Evolutionary conservation across 1,139 yeast genomes (phyloP).

Genomic region (Debaryomyces fabryi): DNA sequence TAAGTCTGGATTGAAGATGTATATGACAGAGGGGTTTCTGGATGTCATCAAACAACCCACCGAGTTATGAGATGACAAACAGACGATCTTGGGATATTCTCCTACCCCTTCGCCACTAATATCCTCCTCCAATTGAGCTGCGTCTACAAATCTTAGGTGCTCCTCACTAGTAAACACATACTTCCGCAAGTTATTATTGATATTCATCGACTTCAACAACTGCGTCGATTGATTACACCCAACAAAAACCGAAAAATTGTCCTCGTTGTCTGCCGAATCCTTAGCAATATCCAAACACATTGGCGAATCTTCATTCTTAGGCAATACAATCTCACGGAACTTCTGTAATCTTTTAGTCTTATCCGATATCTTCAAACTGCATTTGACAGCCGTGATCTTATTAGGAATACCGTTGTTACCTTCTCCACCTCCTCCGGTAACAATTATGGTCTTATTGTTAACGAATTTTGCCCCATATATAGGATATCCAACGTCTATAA

Average conservation of each 20-base stretch:
- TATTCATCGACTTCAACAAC: slow-evolving; percentile 57
- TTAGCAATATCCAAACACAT: slow-evolving; percentile 62
- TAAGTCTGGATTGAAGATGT: slow-evolving; percentile 58
- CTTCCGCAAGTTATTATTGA: slow-evolving; percentile 74
- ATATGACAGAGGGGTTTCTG: slow-evolving; percentile 57
- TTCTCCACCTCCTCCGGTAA: slow-evolving; percentile 96
- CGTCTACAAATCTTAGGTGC: slow-evolving; percentile 61
- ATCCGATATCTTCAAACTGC: slow-evolving; percentile 56
- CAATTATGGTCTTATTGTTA: slow-evolving; percentile 61
- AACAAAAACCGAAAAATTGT: slow-evolving; percentile 56
- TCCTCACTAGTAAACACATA: slow-evolving; percentile 58
- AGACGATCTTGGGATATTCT: slow-evolving; percentile 62
- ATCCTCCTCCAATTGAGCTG: slow-evolving; percentile 53
- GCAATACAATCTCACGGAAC: slow-evolving; percentile 63
- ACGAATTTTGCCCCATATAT: slow-evolving; percentile 77
- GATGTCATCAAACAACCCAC: slow-evolving; percentile 69
- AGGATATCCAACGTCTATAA: slow-evolving; percentile 73
- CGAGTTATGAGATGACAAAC: slow-evolving; percentile 54
- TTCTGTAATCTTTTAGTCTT: slow-evolving; percentile 57
- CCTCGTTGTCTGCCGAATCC: slow-evolving; percentile 24
- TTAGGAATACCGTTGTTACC: slow-evolving; percentile 87
- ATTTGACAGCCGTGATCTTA: slow-evolving; percentile 70
- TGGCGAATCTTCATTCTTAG: slow-evolving; percentile 72
- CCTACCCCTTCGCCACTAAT: slow-evolving; percentile 34
- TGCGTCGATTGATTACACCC: slow-evolving; percentile 73